Evolutionary conservation across 306 rosid genomes (phyloP), one percentile per base, ranked within the genome.

Genomic region (Alnus rubra): DNA sequence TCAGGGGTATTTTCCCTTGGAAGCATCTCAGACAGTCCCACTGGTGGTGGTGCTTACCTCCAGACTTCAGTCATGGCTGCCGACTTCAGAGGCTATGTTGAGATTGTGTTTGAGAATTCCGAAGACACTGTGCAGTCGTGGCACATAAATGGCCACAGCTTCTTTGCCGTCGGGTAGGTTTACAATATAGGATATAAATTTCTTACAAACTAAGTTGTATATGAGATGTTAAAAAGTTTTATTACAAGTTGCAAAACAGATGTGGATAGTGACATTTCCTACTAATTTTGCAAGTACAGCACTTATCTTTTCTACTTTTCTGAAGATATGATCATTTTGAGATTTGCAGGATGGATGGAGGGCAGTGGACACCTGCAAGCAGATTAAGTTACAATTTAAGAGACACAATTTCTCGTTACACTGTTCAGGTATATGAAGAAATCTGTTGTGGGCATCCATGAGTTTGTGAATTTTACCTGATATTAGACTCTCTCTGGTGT

Each of bases 161-260:
- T 89, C 88, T 94, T 94, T 74, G 90, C 89, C n/a, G 97, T 94
- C 7, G 97, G 94, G 98, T 94, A 70, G 72, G 94, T 76, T 77
- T 80, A 52, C 35, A 0, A 42, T 42, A 42, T 42, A 42, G 4
- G 4, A 33, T 33, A 33, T 33, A 33, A 23, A 23, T 23, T 23
- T 23, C 28, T 23, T 23, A 23, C 28, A 23, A 23, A 23, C 28
- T 23, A 0, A 23, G 28, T 10, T 19, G 9, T 28, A 10, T 4
- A 59, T 28, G 15, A 59, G 37, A 59, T 59, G 5, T 23, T 58
- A 23, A 14, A 11, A 70, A 48, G 47, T 30, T 31, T 19, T 23
- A 9, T 2, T 11, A 9, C n/a, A 23, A 70, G 39, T 48, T 70
- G 16, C 33, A 11, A 70, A 19, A 23, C 10, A 37, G 49, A 13